Evolutionary conservation across 176 grass and related monocot species (phyloP).

Genomic region (Saccharum officinarum): DNA sequence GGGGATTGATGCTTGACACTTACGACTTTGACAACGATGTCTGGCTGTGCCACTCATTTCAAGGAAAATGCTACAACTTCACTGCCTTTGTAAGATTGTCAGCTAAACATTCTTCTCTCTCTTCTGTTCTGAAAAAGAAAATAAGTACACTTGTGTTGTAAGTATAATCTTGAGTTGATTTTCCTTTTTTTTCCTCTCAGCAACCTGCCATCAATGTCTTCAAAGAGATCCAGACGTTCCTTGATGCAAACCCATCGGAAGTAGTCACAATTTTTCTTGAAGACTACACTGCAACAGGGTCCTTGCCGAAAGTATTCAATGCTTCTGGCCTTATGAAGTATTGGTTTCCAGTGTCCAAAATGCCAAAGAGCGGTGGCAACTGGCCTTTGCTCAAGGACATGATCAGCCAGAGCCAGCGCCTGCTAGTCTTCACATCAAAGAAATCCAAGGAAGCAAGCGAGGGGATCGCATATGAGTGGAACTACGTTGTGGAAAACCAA

Average conservation of each 20-base stretch:
- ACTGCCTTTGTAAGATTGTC: conserved; percentile 72
- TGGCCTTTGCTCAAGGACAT: conserved; percentile 93
- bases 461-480: conserved; percentile 77
- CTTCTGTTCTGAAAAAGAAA: neutral
- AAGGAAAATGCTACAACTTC: conserved; percentile 65
- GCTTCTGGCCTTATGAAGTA: conserved; percentile 84
- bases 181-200: conserved; percentile 29
- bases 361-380: conserved; percentile 81
- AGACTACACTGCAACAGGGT: conserved; percentile 73
- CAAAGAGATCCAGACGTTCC: conserved; percentile 82
- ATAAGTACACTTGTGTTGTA: conserved; percentile 6
- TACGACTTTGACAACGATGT: conserved; percentile 88
- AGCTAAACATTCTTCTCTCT: neutral
- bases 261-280: conserved; percentile 89
- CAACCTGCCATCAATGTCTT: conserved; percentile 79
- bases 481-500: conserved; percentile 83
- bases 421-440: conserved; percentile 88
- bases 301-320: conserved; percentile 79
- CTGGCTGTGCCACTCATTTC: conserved; percentile 83
- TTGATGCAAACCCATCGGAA: conserved; percentile 75
- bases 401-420: conserved; percentile 70
- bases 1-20: conserved; percentile 94
- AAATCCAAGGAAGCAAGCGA: conserved; percentile 73
- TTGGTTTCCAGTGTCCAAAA: conserved; percentile 73
- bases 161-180: conserved; percentile 27